Conservation (phyloP, 2,329 filamentous ascomycete species). For the Arthroderma sp. region DNA sequence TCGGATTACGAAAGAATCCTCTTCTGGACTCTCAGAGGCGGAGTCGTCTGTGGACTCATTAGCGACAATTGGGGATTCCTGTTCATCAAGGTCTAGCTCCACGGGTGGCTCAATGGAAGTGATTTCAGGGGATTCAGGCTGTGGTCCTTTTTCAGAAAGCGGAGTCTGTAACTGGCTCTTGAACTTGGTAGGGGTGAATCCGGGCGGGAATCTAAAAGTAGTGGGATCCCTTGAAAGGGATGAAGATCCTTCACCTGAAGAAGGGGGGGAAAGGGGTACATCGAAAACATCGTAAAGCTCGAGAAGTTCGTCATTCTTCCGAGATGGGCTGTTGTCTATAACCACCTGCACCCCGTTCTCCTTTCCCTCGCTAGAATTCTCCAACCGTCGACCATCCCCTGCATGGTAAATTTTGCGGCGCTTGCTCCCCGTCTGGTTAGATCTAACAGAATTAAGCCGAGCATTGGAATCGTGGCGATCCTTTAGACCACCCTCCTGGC, state of each 20-base stretch:
- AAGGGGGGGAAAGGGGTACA: conserved; percentile 31
- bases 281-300: conserved; percentile 20
- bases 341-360: neutral
- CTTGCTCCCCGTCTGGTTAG: neutral
- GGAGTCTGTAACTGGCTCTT: conserved; percentile 20
- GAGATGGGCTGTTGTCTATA: neutral
- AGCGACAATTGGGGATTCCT: neutral
- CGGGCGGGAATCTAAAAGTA: conserved; percentile 29
- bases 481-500: neutral
- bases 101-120: conserved; percentile 2
- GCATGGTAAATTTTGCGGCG: neutral
- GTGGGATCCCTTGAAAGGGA: conserved; percentile 13
- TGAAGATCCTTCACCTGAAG: conserved; percentile 26
- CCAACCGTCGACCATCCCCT: neutral
- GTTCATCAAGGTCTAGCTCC: conserved; percentile 7
- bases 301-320: neutral
- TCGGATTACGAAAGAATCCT: conserved; percentile 21
- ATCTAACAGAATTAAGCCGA: neutral
- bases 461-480: neutral
- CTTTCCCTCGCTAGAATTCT: neutral
- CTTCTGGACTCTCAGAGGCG: conserved; percentile 7
- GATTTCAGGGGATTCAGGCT: conserved; percentile 12
- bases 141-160: conserved; percentile 17
- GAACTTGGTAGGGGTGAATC: conserved; percentile 21
- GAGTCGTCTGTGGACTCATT: conserved; percentile 4